phyloP scores from a whole-genome alignment of 495 filamentous ascomycete genomes.

The Zalerion maritima region DNA sequence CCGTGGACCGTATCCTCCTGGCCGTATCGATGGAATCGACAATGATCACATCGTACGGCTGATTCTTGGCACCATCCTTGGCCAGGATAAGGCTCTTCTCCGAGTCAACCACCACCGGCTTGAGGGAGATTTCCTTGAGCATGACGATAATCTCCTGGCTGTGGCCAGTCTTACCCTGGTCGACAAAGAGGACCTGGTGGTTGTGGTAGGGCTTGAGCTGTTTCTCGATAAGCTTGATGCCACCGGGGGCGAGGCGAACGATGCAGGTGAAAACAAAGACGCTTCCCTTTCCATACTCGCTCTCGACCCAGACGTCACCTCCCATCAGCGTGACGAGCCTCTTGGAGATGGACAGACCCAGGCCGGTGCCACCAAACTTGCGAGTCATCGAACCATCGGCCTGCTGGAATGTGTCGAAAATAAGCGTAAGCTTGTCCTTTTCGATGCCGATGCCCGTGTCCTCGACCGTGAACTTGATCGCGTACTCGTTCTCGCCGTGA shows the following conservation, averaged over 20 bases:
- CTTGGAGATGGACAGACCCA: constrained; percentile 94
- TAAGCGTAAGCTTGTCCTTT: constrained; percentile 87
- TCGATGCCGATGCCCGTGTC: constrained; percentile 98
- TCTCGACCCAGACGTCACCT: constrained; percentile 93
- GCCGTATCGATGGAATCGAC: constrained; percentile 91
- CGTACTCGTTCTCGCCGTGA: constrained; percentile 60
- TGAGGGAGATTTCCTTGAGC: constrained; percentile 63
- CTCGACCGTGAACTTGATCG: constrained; percentile 90
- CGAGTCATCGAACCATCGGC: constrained; percentile 95
- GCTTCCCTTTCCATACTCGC: constrained; percentile 82
- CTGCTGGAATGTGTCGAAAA: constrained; percentile 99
- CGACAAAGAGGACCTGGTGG: constrained; percentile 90
- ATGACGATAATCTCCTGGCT: constrained; percentile 64
- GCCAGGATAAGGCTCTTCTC: constrained; percentile 35
- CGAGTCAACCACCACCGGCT: constrained; percentile 67
- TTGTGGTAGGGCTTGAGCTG: constrained; percentile 80
- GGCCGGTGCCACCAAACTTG: constrained; percentile 90
- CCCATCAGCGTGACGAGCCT: constrained; percentile 94
- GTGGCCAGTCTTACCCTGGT: constrained; percentile 74
- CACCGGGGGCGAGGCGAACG: constrained; percentile 72
- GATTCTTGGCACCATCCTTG: constrained; percentile 35
- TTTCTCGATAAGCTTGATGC: constrained; percentile 64
- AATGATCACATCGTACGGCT: constrained; percentile 85
- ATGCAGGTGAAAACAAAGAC: constrained; percentile 96
- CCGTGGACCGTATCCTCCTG: constrained; percentile 64